Evolutionary conservation across 306 rosid species (phyloP), one percentile per base, ranked within the genome.

Genomic region (Prunus salicina): DNA sequence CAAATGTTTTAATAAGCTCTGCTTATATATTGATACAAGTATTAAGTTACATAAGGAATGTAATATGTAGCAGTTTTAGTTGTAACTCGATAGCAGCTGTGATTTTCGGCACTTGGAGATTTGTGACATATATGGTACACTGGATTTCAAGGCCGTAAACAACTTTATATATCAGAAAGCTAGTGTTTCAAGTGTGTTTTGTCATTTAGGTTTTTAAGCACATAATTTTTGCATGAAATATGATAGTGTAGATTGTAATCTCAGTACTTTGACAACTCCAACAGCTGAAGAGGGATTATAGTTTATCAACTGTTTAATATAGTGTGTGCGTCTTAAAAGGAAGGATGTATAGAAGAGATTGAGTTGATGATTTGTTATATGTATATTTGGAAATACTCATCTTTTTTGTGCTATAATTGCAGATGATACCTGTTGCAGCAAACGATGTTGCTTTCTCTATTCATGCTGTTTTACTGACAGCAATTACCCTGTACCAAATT

Each of bases 341-440:
- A 65, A 34, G 4, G 50, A 65, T 16, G 60, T 25, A 18, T 47
- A 4, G 52, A 30, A 15, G 34, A 32, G 64, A 32, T 71, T 2
- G 9, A 14, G 20, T 62, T 28, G 41, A 13, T 28, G 30, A 41
- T 12, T 34, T 18, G 4, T 64, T 27, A 19, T 34, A 34, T 64
- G n/a, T 72, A 15, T 50, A 15, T 43, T 13, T 58, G 19, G 55
- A 45, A 16, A 5, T 18, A 25, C 3, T 73, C 7, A 25, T 22
- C 18, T 11, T 73, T 45, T 61, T 27, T 41, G 65, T 72, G n/a
- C n/a, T 49, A 45, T 27, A 30, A 25, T 80, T 83, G 60, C 84
- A 93, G 96, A 93, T 93, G 98, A 93, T 93, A 82, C 98, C 96
- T 2, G 96, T 93, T 22, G 98, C 96, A 45, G 87, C 93, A 52